Evolutionary conservation across 192 early-diverging fungal genomes (phyloP).

Genomic region (Funneliformis mosseae): DNA sequence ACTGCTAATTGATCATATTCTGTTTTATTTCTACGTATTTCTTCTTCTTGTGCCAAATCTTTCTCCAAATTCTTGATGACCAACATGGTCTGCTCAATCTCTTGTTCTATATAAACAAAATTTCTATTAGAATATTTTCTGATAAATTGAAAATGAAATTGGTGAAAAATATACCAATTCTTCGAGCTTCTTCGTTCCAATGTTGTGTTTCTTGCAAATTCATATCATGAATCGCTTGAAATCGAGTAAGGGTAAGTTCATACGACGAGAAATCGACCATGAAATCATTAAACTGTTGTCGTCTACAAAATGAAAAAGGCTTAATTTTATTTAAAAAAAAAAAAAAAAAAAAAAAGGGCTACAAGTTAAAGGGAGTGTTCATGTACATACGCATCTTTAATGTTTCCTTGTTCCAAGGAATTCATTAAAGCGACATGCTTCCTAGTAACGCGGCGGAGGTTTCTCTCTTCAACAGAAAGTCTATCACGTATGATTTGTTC

Average conservation of each 20-base stretch:
- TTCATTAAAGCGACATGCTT: background rate
- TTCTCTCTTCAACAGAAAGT: slow-evolving; percentile 21
- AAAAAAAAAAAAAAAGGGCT: background rate
- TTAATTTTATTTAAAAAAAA: background rate
- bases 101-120: background rate
- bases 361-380: background rate
- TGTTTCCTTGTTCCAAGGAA: slow-evolving; percentile 8
- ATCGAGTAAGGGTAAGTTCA: slow-evolving; percentile 7
- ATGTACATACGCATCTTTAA: slow-evolving; percentile 2
- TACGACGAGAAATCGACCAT: slow-evolving; percentile 17
- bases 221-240: slow-evolving; percentile 27
- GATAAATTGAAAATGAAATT: background rate
- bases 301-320: background rate
- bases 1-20: slow-evolving; percentile 20
- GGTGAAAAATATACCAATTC: slow-evolving; percentile 1
- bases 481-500: slow-evolving; percentile 28
- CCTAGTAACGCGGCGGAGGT: slow-evolving; percentile 2
- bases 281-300: slow-evolving; percentile 17
- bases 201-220: slow-evolving; percentile 14
- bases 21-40: slow-evolving; percentile 17
- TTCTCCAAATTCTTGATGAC: slow-evolving; percentile 5
- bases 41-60: slow-evolving; percentile 11
- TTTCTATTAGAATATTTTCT: background rate
- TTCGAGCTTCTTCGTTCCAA: slow-evolving; percentile 18
- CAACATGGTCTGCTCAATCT: slow-evolving; percentile 4